A percentile compares a stretch with the other conserved stretches of the same genome.
Conservation (phyloP, 2,329 filamentous ascomycete species). For the Hysterium pulicare region DNA sequence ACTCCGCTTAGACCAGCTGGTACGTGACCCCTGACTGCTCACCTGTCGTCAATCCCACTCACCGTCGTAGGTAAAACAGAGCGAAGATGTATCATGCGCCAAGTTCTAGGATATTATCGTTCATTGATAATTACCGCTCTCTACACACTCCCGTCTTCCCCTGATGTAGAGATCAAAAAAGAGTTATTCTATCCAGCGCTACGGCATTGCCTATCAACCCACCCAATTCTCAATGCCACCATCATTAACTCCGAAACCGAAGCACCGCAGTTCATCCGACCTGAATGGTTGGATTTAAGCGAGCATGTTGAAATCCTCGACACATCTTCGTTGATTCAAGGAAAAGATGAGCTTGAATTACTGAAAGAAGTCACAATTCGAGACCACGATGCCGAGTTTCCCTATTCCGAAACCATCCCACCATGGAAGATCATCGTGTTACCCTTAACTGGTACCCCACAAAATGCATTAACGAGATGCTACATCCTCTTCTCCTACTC, state of each 20-base stretch:
- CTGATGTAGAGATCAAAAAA: neutral
- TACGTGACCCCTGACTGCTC: neutral
- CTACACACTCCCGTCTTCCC: constrained; percentile 5
- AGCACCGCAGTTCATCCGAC: constrained; percentile 32
- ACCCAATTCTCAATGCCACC: constrained; percentile 38
- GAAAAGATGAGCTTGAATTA: constrained; percentile 7
- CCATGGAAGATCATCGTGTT: constrained; percentile 45
- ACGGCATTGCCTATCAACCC: constrained; percentile 36
- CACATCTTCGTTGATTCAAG: neutral
- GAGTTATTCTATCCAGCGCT: constrained; percentile 21
- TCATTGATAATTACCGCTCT: constrained; percentile 9
- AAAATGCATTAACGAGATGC: constrained; percentile 2
- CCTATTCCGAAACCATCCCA: constrained; percentile 24
- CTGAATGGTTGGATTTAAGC: constrained; percentile 32
- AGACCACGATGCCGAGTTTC: constrained; percentile 35
- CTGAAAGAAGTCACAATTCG: constrained; percentile 24
- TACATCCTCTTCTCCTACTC: constrained; percentile 44
- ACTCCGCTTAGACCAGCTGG: neutral
- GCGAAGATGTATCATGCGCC: constrained; percentile 12
- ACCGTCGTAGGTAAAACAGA: constrained; percentile 11
- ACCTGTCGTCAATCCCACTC: neutral
- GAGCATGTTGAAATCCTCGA: constrained; percentile 39
- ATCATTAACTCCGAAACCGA: constrained; percentile 38
- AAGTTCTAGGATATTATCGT: constrained; percentile 13
- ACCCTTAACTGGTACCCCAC: constrained; percentile 15